phyloP scores from a whole-genome alignment of 768 basidiomycete genomes.

The Amanita jacksonii region DNA sequence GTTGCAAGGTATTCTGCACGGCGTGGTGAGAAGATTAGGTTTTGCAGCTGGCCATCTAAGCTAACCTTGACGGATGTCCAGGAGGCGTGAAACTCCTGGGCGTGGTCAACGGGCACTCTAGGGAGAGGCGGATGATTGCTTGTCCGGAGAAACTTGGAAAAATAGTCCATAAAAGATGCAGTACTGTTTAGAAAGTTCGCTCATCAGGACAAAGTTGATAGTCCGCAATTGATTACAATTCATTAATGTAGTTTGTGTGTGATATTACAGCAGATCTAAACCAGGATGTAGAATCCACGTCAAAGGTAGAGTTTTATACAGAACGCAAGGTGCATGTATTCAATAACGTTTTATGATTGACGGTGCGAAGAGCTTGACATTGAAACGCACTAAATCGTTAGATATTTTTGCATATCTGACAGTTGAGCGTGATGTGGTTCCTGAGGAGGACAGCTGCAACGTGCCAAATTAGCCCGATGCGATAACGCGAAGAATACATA shows the following conservation, averaged over 20 bases:
- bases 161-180: conserved; percentile 67
- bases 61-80: conserved; percentile 68
- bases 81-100: conserved; percentile 64
- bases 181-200: background rate
- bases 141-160: conserved; percentile 66
- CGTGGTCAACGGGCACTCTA: conserved; percentile 53
- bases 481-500: background rate
- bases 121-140: conserved; percentile 27
- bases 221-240: conserved; percentile 4
- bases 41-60: conserved; percentile 1
- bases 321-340: background rate
- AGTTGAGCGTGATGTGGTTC: conserved; percentile 64
- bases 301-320: background rate
- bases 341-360: too few species aligned
- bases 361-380: too few species aligned
- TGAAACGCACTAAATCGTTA: conserved; percentile 47
- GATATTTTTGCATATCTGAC: conserved; percentile 80
- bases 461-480: conserved; percentile 11
- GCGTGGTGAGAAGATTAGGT: background rate
- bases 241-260: background rate
- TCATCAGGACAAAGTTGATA: background rate
- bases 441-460: conserved; percentile 70
- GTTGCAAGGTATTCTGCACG: conserved; percentile 66
- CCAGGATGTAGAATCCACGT: background rate
- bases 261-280: conserved; percentile 3